phyloP scores from a whole-genome alignment of 2,329 filamentous ascomycete species.

The Penicillium sumatraense region DNA sequence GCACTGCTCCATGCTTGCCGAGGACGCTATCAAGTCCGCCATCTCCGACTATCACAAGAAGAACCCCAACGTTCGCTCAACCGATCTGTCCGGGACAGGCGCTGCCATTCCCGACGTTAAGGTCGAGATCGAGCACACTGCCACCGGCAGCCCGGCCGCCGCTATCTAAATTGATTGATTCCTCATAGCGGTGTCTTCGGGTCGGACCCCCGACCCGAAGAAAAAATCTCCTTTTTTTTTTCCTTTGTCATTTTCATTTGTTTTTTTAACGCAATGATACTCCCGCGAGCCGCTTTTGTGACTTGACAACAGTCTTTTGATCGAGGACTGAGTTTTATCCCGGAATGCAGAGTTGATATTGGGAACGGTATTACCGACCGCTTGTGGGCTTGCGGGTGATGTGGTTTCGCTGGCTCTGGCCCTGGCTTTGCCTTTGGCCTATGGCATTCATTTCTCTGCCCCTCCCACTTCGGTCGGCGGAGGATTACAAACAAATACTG shows the following conservation, averaged over 20 bases:
- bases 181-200: not conserved
- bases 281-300: slow-evolving; percentile 15
- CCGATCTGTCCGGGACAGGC: slow-evolving; percentile 76
- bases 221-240: not conserved
- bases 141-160: slow-evolving; percentile 32
- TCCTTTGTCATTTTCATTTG: slow-evolving; percentile 4
- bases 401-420: not conserved
- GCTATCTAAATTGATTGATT: slow-evolving; percentile 24
- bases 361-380: not conserved
- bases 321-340: slow-evolving; percentile 15
- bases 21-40: slow-evolving; percentile 90
- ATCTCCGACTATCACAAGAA: slow-evolving; percentile 91
- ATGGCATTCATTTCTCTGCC: too few species aligned
- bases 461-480: not conserved
- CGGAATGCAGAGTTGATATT: slow-evolving; percentile 7
- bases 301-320: slow-evolving; percentile 23
- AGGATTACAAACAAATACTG: slow-evolving; percentile 26
- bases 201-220: not conserved
- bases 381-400: not conserved
- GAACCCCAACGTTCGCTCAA: slow-evolving; percentile 76
- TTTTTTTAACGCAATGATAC: slow-evolving; percentile 16
- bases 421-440: too few species aligned
- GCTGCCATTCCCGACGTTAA: slow-evolving; percentile 66
- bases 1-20: slow-evolving; percentile 90
- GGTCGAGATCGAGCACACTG: slow-evolving; percentile 52